phyloP scores from a whole-genome alignment of 805 yeast genomes.

The Candida sanyiensis region DNA sequence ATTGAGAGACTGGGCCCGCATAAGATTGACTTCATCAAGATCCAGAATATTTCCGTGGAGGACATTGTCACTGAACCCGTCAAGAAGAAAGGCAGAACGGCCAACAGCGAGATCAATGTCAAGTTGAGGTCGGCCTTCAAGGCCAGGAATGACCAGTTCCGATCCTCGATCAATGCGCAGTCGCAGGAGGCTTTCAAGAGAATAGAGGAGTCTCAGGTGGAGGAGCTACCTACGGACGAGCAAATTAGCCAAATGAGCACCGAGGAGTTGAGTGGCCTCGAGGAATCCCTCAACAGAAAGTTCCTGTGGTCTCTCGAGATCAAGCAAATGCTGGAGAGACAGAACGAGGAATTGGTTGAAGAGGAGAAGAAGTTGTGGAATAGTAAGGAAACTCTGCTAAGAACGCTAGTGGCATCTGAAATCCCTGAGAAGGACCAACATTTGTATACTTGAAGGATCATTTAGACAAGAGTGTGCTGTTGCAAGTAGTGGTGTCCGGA shows the following conservation, averaged over 20 bases:
- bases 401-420: conserved; percentile 35
- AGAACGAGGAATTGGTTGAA: conserved; percentile 27
- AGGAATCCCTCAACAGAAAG: conserved; percentile 29
- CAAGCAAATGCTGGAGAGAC: conserved; percentile 31
- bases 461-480: too few species aligned
- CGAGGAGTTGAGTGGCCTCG: conserved; percentile 17
- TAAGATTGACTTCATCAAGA: conserved; percentile 21
- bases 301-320: conserved; percentile 35
- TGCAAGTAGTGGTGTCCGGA: too few species aligned
- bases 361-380: conserved; percentile 34
- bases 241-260: neutral
- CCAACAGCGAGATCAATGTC: conserved; percentile 23
- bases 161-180: neutral
- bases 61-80: conserved; percentile 25
- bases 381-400: conserved; percentile 38
- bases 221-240: conserved; percentile 18
- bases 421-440: conserved; percentile 10
- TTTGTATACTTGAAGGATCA: too few species aligned
- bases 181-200: conserved; percentile 11
- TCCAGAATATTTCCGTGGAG: conserved; percentile 21
- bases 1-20: conserved; percentile 5
- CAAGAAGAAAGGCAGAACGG: conserved; percentile 24
- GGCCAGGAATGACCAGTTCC: conserved; percentile 11
- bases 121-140: conserved; percentile 18
- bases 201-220: conserved; percentile 13